phyloP scores from a whole-genome alignment of 352 stramenopile genomes.

The Phytophthora lateralis region DNA sequence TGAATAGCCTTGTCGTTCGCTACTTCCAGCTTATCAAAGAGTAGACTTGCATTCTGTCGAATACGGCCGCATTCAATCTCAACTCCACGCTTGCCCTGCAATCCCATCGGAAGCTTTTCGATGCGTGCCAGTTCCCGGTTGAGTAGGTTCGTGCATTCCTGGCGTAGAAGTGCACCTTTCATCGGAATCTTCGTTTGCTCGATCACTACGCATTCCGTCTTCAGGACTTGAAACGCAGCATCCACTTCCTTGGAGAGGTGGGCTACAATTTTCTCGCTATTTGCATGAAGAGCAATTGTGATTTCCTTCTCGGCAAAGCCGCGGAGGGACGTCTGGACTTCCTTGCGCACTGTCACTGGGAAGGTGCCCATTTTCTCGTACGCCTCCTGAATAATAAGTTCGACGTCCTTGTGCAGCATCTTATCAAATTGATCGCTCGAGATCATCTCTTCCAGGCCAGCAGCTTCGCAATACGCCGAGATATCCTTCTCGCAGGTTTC shows the following conservation, averaged over 20 bases:
- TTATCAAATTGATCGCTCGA: constrained; percentile 63
- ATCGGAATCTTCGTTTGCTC: constrained; percentile 69
- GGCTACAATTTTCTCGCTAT: constrained; percentile 67
- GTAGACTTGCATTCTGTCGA: constrained; percentile 56
- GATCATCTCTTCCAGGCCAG: constrained; percentile 61
- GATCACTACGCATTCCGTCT: constrained; percentile 58
- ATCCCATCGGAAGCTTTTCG: constrained; percentile 50
- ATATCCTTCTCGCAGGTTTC: constrained; percentile 70
- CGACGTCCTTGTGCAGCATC: constrained; percentile 55
- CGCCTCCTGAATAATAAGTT: constrained; percentile 62
- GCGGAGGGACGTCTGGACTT: constrained; percentile 59
- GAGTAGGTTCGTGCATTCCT: constrained; percentile 59
- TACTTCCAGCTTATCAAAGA: constrained; percentile 81
- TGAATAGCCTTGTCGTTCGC: constrained; percentile 77
- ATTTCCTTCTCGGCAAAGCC: constrained; percentile 72
- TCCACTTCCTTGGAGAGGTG: constrained; percentile 63
- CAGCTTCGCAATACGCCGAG: constrained; percentile 66
- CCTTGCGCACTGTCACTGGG: constrained; percentile 58
- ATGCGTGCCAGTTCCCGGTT: constrained; percentile 51
- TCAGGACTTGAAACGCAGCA: constrained; percentile 55
- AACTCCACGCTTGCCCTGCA: constrained; percentile 51
- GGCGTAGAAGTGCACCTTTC: constrained; percentile 51
- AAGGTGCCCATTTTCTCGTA: constrained; percentile 55
- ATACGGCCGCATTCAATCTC: constrained; percentile 64
- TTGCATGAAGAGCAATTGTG: constrained; percentile 65